phyloP scores from a whole-genome alignment of 2,329 filamentous ascomycete species.

The Ceratocystis smalleyi region DNA sequence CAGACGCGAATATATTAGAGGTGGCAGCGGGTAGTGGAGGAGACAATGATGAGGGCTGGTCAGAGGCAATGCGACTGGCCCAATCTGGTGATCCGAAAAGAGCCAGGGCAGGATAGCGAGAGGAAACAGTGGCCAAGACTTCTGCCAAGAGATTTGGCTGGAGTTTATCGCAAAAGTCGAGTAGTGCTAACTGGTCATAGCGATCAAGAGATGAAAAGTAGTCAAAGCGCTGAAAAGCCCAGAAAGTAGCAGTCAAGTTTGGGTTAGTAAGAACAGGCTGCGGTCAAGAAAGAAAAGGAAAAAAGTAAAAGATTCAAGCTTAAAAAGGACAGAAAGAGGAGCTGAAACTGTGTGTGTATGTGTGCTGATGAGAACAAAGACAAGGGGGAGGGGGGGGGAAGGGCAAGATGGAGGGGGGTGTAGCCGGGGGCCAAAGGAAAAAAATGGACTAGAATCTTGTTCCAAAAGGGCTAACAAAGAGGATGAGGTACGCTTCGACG shows the following conservation, averaged over 20 bases:
- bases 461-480: constrained; percentile 1
- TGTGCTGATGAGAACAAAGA: background rate
- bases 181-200: constrained; percentile 27
- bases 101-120: constrained; percentile 29
- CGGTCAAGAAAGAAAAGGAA: background rate
- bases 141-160: constrained; percentile 29
- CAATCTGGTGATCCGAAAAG: constrained; percentile 30
- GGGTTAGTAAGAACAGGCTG: constrained; percentile 9
- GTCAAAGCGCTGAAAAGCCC: constrained; percentile 23
- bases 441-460: background rate
- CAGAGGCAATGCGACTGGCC: constrained; percentile 20
- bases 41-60: background rate
- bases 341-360: background rate
- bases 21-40: background rate
- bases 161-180: constrained; percentile 29
- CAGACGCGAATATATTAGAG: background rate
- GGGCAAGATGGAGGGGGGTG: background rate
- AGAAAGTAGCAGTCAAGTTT: background rate
- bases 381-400: background rate
- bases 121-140: constrained; percentile 29
- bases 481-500: background rate
- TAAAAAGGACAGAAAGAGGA: background rate
- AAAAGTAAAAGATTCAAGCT: background rate
- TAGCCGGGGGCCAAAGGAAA: background rate
- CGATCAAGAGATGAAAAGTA: constrained; percentile 28